phyloP scores from a whole-genome alignment of 2,329 filamentous ascomycete genomes.

The Chaetomiaceae sp. region DNA sequence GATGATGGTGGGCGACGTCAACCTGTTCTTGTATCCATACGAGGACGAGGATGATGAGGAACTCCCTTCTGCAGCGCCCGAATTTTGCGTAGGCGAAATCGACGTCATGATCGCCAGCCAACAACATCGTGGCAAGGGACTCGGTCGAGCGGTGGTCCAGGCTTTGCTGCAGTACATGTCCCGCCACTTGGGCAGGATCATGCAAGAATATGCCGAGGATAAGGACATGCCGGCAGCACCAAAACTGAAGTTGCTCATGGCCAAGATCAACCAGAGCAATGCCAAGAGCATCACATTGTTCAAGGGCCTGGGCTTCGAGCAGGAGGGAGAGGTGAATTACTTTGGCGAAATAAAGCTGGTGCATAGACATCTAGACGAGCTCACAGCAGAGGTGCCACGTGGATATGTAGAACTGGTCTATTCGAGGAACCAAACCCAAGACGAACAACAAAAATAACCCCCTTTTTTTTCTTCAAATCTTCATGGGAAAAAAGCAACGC shows the following conservation, averaged over 20 bases:
- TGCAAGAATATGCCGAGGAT: constrained; percentile 48
- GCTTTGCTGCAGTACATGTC: constrained; percentile 67
- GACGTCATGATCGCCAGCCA: constrained; percentile 79
- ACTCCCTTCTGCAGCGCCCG: constrained; percentile 19
- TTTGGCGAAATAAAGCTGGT: constrained; percentile 57
- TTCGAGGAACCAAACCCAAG: constrained; percentile 8
- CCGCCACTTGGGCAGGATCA: constrained; percentile 47
- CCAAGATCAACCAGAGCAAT: constrained; percentile 53
- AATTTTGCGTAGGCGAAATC: constrained; percentile 60
- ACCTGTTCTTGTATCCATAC: constrained; percentile 68
- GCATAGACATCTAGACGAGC: constrained; percentile 30
- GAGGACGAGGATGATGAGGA: constrained; percentile 45
- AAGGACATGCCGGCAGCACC: constrained; percentile 6
- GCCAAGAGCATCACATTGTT: constrained; percentile 49
- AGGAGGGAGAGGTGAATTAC: constrained; percentile 52
- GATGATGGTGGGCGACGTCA: constrained; percentile 69
- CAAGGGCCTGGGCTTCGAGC: constrained; percentile 46
- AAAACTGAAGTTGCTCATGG: constrained; percentile 31
- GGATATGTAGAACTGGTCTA: constrained; percentile 28
- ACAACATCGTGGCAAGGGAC: constrained; percentile 55
- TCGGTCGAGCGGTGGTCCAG: constrained; percentile 61
- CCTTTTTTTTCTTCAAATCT: too few species aligned
- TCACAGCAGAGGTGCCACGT: constrained; percentile 13
- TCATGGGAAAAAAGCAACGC: constrained; percentile 2
- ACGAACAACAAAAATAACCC: not conserved